phyloP scores from a whole-genome alignment of 2,329 filamentous ascomycete genomes.

The Pseudogymnoascus sp. region DNA sequence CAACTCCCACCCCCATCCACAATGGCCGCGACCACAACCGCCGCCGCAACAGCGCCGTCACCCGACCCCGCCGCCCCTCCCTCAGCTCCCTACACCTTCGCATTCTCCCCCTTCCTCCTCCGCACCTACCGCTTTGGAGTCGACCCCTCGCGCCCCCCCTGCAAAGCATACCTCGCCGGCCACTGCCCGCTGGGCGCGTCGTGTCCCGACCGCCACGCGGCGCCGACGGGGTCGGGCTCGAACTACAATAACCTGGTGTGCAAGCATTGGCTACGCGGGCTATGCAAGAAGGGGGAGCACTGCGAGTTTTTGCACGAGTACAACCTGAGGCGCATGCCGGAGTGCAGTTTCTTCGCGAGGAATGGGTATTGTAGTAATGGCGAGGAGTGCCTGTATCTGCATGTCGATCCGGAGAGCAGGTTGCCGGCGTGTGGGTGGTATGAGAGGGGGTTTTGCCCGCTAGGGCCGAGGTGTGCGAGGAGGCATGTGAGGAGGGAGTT shows the following conservation, averaged over 20 bases:
- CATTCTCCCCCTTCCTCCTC: constrained; percentile 79
- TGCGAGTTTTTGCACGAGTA: constrained; percentile 99
- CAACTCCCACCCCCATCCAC: neutral
- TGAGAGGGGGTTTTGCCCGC: constrained; percentile 86
- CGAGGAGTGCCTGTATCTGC: constrained; percentile 90
- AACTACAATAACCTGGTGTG: constrained; percentile 81
- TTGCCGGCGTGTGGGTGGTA: constrained; percentile 82
- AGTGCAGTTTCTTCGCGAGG: constrained; percentile 92
- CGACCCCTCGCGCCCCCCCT: constrained; percentile 69
- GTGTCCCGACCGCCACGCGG: constrained; percentile 76
- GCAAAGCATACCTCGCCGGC: constrained; percentile 77
- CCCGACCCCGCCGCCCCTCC: constrained; percentile 35
- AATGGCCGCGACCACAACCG: neutral
- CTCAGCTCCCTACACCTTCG: constrained; percentile 60
- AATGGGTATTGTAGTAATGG: constrained; percentile 95
- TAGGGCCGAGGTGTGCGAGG: constrained; percentile 80
- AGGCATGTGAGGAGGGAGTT: constrained; percentile 77
- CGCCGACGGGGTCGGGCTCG: constrained; percentile 25
- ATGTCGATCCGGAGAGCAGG: constrained; percentile 76
- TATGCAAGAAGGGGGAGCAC: constrained; percentile 94
- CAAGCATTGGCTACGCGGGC: constrained; percentile 95
- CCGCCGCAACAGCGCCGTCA: constrained; percentile 1
- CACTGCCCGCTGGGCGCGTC: constrained; percentile 78
- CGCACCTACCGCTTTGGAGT: constrained; percentile 79
- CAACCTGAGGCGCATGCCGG: constrained; percentile 95